Conservation (phyloP, 345 rosid species). For the Corchorus capsularis region DNA sequence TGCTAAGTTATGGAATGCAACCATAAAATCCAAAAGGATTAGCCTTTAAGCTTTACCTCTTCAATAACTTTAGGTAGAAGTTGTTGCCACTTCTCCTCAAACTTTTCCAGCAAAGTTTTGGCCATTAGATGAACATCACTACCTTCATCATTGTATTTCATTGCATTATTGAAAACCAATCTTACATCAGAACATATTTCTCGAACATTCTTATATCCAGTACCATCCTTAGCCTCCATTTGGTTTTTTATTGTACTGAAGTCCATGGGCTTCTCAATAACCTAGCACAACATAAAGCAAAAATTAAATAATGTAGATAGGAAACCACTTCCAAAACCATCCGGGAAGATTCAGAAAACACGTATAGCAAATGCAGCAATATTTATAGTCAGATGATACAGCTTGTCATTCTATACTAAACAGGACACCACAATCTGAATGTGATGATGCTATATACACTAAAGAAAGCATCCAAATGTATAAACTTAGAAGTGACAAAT, state of each 20-base stretch:
- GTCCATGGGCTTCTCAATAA: slow-evolving; percentile 98
- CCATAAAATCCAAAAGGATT: background rate
- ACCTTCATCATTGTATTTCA: slow-evolving; percentile 79
- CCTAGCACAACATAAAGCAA: slow-evolving; percentile 31
- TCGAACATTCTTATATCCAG: slow-evolving; percentile 77
- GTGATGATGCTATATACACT: background rate
- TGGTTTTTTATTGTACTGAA: slow-evolving; percentile 77
- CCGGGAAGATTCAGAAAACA: background rate
- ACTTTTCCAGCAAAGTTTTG: slow-evolving; percentile 69
- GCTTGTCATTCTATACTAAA: background rate
- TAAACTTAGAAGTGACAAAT: background rate
- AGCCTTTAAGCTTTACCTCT: slow-evolving; percentile 51
- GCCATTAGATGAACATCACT: slow-evolving; percentile 85
- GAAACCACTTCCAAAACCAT: background rate
- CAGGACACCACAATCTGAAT: background rate
- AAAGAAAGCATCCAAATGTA: background rate
- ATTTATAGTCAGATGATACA: background rate
- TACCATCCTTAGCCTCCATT: slow-evolving; percentile 86
- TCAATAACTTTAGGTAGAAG: slow-evolving; percentile 78
- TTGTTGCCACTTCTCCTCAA: slow-evolving; percentile 87
- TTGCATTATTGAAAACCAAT: slow-evolving; percentile 88
- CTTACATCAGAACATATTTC: slow-evolving; percentile 84
- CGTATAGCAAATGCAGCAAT: background rate
- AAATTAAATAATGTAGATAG: slow-evolving; percentile 5
- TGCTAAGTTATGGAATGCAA: slow-evolving; percentile 12